These are phyloP conservation scores for Lentinula guzmanii DNA, from an alignment of 768 basidiomycete genomes.

Conservation along the genomic window DNA sequence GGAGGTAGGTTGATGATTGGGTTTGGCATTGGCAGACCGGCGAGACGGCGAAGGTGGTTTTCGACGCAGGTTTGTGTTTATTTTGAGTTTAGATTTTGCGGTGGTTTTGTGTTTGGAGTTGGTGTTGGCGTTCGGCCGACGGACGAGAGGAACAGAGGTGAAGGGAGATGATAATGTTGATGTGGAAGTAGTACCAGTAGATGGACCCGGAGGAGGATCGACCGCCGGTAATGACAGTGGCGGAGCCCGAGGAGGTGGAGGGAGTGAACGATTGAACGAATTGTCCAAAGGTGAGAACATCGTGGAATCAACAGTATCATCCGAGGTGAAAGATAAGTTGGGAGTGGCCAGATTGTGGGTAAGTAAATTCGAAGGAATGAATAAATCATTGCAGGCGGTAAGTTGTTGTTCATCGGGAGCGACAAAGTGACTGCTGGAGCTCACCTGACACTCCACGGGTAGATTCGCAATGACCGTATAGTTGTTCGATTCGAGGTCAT, in stretches of 20 bases:
- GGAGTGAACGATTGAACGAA: neutral
- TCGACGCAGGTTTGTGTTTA: neutral
- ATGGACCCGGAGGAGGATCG: neutral
- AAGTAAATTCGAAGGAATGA: neutral
- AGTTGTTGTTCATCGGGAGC: neutral
- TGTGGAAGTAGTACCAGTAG: neutral
- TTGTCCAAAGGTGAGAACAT: neutral
- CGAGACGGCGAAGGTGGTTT: neutral
- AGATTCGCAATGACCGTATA: slow-evolving; percentile 14
- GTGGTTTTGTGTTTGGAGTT: neutral
- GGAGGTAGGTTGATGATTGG: neutral
- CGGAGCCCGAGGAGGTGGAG: neutral
- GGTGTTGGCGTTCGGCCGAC: neutral
- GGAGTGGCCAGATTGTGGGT: neutral
- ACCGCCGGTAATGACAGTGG: neutral
- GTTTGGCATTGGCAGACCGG: neutral
- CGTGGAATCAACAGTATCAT: neutral
- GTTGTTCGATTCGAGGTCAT: slow-evolving; percentile 11
- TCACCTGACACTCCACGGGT: slow-evolving; percentile 14
- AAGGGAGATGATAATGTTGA: neutral
- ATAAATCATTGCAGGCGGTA: neutral
- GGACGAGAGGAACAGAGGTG: neutral
- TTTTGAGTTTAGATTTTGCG: neutral
- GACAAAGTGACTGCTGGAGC: neutral
- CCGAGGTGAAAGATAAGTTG: neutral